A percentile compares a stretch with the other conserved stretches of the same genome.
phyloP scores from a whole-genome alignment of 2,329 filamentous ascomycete species.

The Ophiostoma perfectum region DNA sequence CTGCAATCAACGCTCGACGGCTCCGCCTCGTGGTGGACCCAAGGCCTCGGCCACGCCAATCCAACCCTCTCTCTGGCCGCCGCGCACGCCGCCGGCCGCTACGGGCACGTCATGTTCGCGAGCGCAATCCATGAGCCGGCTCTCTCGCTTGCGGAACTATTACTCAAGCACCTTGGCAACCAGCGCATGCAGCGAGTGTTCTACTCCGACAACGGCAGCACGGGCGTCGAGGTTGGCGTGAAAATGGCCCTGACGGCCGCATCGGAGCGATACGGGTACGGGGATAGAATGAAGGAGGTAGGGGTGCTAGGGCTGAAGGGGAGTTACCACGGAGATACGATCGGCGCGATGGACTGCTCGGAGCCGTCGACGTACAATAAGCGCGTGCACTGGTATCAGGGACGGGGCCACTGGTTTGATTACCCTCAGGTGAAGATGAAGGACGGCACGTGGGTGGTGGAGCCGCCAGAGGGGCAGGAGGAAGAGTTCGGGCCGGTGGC shows the following conservation, averaged over 20 bases:
- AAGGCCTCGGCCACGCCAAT: conserved; percentile 77
- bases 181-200: conserved; percentile 66
- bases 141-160: conserved; percentile 58
- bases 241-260: conserved; percentile 78
- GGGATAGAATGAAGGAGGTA: conserved; percentile 43
- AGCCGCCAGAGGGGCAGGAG: conserved; percentile 35
- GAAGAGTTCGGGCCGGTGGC: conserved; percentile 5
- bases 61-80: conserved; percentile 65
- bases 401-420: conserved; percentile 74
- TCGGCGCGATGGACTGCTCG: conserved; percentile 80
- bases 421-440: conserved; percentile 66
- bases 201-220: conserved; percentile 79
- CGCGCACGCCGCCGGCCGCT: conserved; percentile 74
- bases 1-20: conserved; percentile 70
- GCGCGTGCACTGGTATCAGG: conserved; percentile 80
- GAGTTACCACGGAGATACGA: conserved; percentile 82
- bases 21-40: conserved; percentile 88
- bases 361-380: conserved; percentile 74
- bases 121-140: conserved; percentile 75
- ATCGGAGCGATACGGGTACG: conserved; percentile 61
- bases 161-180: conserved; percentile 57
- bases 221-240: conserved; percentile 74
- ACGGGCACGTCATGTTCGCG: conserved; percentile 86
- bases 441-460: conserved; percentile 60
- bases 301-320: conserved; percentile 70